Percentiles rank a stretch among this genome's conserved stretches.
These are phyloP conservation scores for Starmerella geochares DNA, from an alignment of 805 yeast species.

Conservation along the genomic window DNA sequence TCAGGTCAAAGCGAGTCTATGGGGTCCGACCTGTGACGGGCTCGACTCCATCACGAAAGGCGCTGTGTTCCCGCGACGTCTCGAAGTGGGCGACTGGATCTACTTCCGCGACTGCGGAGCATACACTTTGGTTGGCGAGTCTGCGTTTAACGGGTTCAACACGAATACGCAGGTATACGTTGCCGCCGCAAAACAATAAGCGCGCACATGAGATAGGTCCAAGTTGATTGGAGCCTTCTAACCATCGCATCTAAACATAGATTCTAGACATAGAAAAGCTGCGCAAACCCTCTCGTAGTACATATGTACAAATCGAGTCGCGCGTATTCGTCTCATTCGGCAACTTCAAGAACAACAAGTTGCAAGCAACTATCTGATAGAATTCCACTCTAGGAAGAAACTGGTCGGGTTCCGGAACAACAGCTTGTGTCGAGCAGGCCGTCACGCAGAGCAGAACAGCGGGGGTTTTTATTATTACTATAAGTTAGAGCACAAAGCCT, in stretches of 20 bases:
- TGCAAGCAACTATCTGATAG: no score
- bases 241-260: no score
- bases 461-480: background rate
- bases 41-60: slow-evolving; percentile 65
- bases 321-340: no score
- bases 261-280: no score
- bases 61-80: slow-evolving; percentile 46
- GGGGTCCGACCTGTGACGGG: slow-evolving; percentile 99
- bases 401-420: no score
- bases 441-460: background rate
- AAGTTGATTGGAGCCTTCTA: no score
- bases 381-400: no score
- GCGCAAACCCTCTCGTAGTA: no score
- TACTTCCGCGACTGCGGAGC: slow-evolving; percentile 81
- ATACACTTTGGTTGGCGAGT: slow-evolving; percentile 85
- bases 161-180: slow-evolving; percentile 16
- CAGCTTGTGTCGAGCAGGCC: no score
- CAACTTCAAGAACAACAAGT: no score
- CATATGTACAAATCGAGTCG: no score
- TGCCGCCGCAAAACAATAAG: slow-evolving; percentile 3
- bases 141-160: slow-evolving; percentile 78
- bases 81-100: slow-evolving; percentile 84
- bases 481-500: slow-evolving; percentile 1
- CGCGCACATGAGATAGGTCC: no score
- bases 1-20: slow-evolving; percentile 42